These are phyloP conservation scores for Candolleomyces aberdarensis DNA, from an alignment of 768 basidiomycete species.

Conservation along the genomic window DNA sequence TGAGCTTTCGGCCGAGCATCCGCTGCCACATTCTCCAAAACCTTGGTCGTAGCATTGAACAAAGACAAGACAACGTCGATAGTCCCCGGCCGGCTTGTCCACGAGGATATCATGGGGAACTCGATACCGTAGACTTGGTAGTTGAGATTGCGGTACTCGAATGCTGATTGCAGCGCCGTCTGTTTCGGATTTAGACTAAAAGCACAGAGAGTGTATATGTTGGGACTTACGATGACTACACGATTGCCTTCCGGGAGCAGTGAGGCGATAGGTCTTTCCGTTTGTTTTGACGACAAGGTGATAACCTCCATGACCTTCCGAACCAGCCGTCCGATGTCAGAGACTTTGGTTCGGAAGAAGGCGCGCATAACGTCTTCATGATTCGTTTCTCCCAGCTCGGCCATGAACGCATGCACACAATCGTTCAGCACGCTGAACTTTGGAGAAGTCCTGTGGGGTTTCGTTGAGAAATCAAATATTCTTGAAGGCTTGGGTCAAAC, in stretches of 20 bases:
- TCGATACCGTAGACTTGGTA: slow-evolving; percentile 74
- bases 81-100: slow-evolving; percentile 72
- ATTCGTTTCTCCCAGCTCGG: slow-evolving; percentile 46
- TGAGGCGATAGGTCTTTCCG: slow-evolving; percentile 39
- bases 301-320: slow-evolving; percentile 55
- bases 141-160: slow-evolving; percentile 73
- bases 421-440: slow-evolving; percentile 65
- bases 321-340: slow-evolving; percentile 65
- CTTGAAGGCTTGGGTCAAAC: slow-evolving; percentile 18
- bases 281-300: slow-evolving; percentile 38
- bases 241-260: slow-evolving; percentile 66
- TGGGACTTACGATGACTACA: slow-evolving; percentile 57
- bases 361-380: slow-evolving; percentile 77
- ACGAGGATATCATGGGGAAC: slow-evolving; percentile 67
- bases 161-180: slow-evolving; percentile 71
- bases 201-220: not conserved
- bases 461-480: not conserved
- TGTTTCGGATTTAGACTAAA: slow-evolving; percentile 23
- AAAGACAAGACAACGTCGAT: slow-evolving; percentile 69
- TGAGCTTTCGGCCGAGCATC: slow-evolving; percentile 19
- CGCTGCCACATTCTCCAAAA: slow-evolving; percentile 36
- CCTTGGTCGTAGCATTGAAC: slow-evolving; percentile 62
- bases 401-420: slow-evolving; percentile 68
- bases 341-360: slow-evolving; percentile 75
- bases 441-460: slow-evolving; percentile 44